Percentiles rank a stretch among this genome's conserved stretches.
phyloP scores from a whole-genome alignment of 2,329 filamentous ascomycete genomes.

The Exophiala viscosa region DNA sequence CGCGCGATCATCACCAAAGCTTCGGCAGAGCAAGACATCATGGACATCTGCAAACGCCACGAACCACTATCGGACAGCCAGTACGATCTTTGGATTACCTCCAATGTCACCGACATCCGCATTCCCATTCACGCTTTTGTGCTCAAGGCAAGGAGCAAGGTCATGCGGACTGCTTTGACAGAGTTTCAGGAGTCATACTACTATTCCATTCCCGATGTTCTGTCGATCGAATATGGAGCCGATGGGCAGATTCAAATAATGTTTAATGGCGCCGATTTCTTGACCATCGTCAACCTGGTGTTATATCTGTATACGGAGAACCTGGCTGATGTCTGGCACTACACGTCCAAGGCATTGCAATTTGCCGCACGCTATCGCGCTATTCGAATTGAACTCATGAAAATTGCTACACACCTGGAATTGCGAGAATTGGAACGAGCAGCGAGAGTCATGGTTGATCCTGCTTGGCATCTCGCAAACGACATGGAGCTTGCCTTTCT shows the following conservation, averaged over 20 bases:
- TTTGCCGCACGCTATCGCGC: conserved; percentile 72
- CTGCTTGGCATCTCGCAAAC: conserved; percentile 59
- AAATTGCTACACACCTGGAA: conserved; percentile 67
- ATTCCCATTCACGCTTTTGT: conserved; percentile 84
- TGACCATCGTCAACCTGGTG: conserved; percentile 74
- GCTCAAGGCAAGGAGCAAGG: conserved; percentile 67
- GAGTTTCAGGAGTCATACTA: conserved; percentile 54
- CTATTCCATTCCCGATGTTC: conserved; percentile 57
- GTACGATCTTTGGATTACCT: conserved; percentile 44
- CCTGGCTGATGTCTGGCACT: conserved; percentile 82
- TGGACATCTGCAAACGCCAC: conserved; percentile 29
- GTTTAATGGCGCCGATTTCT: conserved; percentile 68
- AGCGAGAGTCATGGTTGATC: conserved; percentile 68
- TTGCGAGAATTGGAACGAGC: conserved; percentile 71
- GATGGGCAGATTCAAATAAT: conserved; percentile 57
- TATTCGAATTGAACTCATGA: conserved; percentile 83
- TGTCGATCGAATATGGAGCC: conserved; percentile 54
- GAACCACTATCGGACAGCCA: conserved; percentile 26
- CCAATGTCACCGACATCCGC: conserved; percentile 62
- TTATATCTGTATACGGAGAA: conserved; percentile 78
- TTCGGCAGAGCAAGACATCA: conserved; percentile 43
- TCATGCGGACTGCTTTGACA: conserved; percentile 61
- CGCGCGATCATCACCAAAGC: conserved; percentile 42
- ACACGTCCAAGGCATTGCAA: conserved; percentile 61
- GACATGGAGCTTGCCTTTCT: conserved; percentile 69